A percentile compares a stretch with the other conserved stretches of the same genome.
These are phyloP conservation scores for Entomortierella lignicola DNA, from an alignment of 192 early-diverging fungal genomes.

Conservation along the genomic window DNA sequence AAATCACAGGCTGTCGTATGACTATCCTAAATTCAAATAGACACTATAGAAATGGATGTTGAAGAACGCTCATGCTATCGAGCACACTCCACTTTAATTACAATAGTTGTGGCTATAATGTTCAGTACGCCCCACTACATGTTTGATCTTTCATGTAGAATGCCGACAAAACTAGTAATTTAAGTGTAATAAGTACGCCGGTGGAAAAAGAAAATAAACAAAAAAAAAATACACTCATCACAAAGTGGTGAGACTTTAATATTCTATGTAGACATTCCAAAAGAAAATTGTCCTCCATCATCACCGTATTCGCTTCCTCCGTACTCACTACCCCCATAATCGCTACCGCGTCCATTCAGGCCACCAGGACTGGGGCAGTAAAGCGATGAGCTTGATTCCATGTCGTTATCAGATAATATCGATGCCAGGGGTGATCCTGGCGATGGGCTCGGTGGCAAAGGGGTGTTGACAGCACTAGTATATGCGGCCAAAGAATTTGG, in stretches of 20 bases:
- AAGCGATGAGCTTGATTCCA: slow-evolving; percentile 54
- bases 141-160: no score
- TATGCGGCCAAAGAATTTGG: slow-evolving; percentile 59
- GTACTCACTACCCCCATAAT: slow-evolving; percentile 49
- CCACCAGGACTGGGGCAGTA: slow-evolving; percentile 56
- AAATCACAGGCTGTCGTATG: no score
- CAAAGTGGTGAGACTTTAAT: background rate
- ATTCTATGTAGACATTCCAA: slow-evolving; percentile 34
- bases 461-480: slow-evolving; percentile 64
- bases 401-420: slow-evolving; percentile 58
- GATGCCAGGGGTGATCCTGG: slow-evolving; percentile 57
- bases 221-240: no score
- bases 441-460: slow-evolving; percentile 63
- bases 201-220: no score
- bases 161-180: no score
- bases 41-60: no score
- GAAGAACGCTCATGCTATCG: no score
- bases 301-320: slow-evolving; percentile 51
- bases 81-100: no score
- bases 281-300: slow-evolving; percentile 43
- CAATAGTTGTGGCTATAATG: no score
- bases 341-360: slow-evolving; percentile 25
- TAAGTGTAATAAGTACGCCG: no score
- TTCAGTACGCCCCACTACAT: no score
- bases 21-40: no score